Base-by-base conservation (phyloP, 139 green algal species). In the Ettlia oleoabundans region DNA sequence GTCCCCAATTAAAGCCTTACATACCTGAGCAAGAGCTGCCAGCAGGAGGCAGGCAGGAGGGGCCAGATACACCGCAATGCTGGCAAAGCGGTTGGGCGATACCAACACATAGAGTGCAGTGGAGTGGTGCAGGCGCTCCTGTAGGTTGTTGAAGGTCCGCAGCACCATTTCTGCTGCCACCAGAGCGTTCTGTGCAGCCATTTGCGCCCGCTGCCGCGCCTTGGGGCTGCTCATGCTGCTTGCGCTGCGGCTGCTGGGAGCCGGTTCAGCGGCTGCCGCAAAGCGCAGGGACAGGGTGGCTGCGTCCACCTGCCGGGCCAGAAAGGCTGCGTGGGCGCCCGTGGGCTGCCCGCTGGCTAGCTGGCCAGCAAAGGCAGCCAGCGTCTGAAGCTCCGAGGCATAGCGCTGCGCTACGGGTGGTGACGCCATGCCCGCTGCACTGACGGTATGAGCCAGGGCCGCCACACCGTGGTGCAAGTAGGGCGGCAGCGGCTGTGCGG, bases 41-140 rank as follows among this genome's bases (percentile, higher is more conserved):
- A 78, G 38, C 28, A 95, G 81, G 35, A 95, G 74, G 30, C 86
- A 71, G 10, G 86, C 88, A 37, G 93, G 69, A 0, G 90, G 89
- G 7, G 85, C 82, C 35, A 97, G 92, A 87, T 95, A 97, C 15
- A 81, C 47, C 71, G 91, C 91, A 21, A 98, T 84, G 4, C 81
- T 84, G 18, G 96, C 82, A 76, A 93, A 95, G 18, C 73, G 77
- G 40, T 91, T 75, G 10, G 83, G 67, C 15, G 67, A 77, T 26
- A 89, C 33, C 87, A 92, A 67, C 24, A 92, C 33, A 65, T 97
- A 98, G 43, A 97, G 86, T 35, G 92, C 92, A 76, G 88, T 90
- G 64, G 89, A 93, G 87, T 97, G 94, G 82, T 97, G 93, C 52
- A 98, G 88, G 19, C 88, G 87, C 88, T 98, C 94, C n/a, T 92